Base-by-base conservation (phyloP, 2,329 filamentous ascomycete genomes). In the Botrytis aclada region DNA sequence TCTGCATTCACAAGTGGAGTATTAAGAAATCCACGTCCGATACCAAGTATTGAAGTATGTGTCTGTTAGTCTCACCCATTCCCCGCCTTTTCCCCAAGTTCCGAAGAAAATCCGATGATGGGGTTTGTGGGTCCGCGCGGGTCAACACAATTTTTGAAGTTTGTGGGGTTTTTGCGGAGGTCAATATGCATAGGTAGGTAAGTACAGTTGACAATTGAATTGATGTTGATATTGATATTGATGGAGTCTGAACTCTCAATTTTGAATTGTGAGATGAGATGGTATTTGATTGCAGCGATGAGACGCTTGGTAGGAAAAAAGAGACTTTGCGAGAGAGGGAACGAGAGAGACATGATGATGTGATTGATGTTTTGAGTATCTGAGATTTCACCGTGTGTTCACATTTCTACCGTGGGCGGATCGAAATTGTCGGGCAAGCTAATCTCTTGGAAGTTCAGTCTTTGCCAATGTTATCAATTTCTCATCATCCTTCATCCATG, bases 61-160 rank as follows among this genome's bases (percentile, higher is more conserved):
- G 45, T 47, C 45, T 22, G n/a, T n/a, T n/a, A n/a, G n/a, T n/a
- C n/a, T n/a, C n/a, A n/a, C n/a, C n/a, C n/a, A 47, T 47, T 29
- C 64, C 61, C 45, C 64, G 45, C 64, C 32, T 54, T 66, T 66
- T 66, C 25, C 64, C 64, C 64, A 66, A 18, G 14, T 29, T 18
- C 64, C 64, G 64, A 66, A 3, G 64, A 66, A 39, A 29, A 7
- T 54, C 64, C 64, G 64, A 54, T 10, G 4, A 5, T 66, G 45
- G 51, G 47, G 12, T 25, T 10, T 16, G 10, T 37, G 58, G 58
- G 58, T 61, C 47, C 47, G 10, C 32, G 43, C 22, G 63, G 63
- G 61, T 63, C 25, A 51, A 32, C 25, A 51, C 25, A n/a, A n/a
- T 51, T 51, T 51, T 14, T 10, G 34, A 43, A 47, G 22, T 65